phyloP scores from a whole-genome alignment of 2,329 filamentous ascomycete species.

The Diplodia seriata region DNA sequence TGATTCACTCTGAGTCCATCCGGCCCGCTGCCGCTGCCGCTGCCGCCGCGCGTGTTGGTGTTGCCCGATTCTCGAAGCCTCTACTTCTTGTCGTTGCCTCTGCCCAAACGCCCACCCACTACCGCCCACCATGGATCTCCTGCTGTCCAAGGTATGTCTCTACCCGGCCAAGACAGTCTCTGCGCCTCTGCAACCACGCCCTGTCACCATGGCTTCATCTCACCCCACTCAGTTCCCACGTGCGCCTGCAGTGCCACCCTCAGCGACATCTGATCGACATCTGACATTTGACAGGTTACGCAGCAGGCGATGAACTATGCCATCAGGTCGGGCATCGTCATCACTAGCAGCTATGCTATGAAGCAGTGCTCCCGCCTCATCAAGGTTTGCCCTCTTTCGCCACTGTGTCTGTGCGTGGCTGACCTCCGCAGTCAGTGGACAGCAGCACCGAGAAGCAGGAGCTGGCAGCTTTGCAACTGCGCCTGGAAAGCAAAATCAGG shows the following conservation, averaged over 20 bases:
- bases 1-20: not conserved
- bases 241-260: not conserved
- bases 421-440: constrained; percentile 31
- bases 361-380: constrained; percentile 80
- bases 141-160: constrained; percentile 63
- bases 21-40: constrained; percentile 32
- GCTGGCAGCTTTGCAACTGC: constrained; percentile 72
- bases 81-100: constrained; percentile 27
- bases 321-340: constrained; percentile 80
- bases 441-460: constrained; percentile 65
- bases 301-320: constrained; percentile 91
- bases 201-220: not conserved
- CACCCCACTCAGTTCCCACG: not conserved
- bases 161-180: not conserved
- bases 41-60: constrained; percentile 21
- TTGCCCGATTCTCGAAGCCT: constrained; percentile 35
- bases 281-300: constrained; percentile 59
- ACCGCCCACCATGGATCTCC: constrained; percentile 70
- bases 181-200: not conserved
- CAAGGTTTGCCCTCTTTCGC: constrained; percentile 55
- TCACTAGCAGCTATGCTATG: constrained; percentile 86
- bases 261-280: not conserved
- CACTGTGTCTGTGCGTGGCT: constrained; percentile 34
- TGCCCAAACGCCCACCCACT: not conserved
- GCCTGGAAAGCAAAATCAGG: constrained; percentile 84